Conservation (phyloP, 306 rosid genomes). For the Lagenaria siceraria region DNA sequence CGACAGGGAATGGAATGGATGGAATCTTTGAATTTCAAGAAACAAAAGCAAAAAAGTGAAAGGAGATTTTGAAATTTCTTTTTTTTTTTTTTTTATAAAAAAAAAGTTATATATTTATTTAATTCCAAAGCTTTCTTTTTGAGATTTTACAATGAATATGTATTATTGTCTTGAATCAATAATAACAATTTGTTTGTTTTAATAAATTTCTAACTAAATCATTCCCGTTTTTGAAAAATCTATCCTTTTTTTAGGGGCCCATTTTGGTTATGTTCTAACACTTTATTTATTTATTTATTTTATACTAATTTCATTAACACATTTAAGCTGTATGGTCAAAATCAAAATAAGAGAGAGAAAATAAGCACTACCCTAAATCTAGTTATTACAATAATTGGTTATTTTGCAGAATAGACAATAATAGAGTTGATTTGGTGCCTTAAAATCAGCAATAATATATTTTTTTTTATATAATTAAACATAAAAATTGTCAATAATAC, state of each 20-base stretch:
- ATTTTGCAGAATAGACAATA: background rate
- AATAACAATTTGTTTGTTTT: background rate
- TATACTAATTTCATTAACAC: background rate
- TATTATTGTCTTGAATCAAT: background rate
- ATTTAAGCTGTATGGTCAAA: background rate
- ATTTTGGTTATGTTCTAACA: background rate
- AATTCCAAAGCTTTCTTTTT: conserved; percentile 2
- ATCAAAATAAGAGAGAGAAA: background rate
- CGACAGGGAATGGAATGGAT: conserved; percentile 50
- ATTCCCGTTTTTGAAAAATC: background rate
- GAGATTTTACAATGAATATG: background rate
- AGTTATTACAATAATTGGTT: conserved; percentile 2
- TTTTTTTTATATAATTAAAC: too few species aligned
- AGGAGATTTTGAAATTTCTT: background rate
- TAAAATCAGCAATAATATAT: conserved; percentile 1
- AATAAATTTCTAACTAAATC: background rate
- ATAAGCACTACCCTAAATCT: background rate
- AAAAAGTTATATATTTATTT: background rate
- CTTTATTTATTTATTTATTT: background rate
- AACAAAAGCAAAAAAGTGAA: conserved; percentile 16
- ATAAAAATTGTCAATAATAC: background rate
- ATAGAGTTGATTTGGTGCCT: conserved; percentile 5
- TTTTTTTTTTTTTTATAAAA: background rate
- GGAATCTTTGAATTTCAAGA: conserved; percentile 67
- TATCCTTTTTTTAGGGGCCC: background rate